Evolutionary conservation across 2,329 filamentous ascomycete species (phyloP).

Genomic region (Geosmithia morbida): DNA sequence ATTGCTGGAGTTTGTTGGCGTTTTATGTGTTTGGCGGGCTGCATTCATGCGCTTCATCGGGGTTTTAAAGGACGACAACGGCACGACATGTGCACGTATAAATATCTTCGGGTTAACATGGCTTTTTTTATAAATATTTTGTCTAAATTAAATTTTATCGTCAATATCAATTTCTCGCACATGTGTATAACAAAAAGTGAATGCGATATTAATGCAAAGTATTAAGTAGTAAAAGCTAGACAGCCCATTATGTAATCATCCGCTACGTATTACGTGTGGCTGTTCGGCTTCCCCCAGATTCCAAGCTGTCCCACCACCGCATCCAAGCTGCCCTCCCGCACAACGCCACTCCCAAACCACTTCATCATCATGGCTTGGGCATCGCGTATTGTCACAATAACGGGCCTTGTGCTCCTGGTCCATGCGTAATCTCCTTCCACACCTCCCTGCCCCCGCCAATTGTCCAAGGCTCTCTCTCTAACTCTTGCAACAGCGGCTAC

Average conservation of each 20-base stretch:
- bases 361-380: conserved; percentile 51
- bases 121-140: too few relatives aligned
- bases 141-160: too few relatives aligned
- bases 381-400: conserved; percentile 50
- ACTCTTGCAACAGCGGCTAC: conserved; percentile 55
- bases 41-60: background rate
- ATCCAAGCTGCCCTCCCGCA: background rate
- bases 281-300: background rate
- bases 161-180: too few relatives aligned
- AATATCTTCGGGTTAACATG: background rate
- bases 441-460: background rate
- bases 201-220: too few relatives aligned
- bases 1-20: background rate
- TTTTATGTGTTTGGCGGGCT: background rate
- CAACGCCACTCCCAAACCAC: background rate
- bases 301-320: background rate
- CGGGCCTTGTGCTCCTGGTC: conserved; percentile 65
- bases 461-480: background rate
- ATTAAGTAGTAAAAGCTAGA: too few relatives aligned
- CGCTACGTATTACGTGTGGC: background rate
- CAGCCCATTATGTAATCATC: background rate
- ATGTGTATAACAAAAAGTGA: too few relatives aligned
- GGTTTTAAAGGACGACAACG: background rate
- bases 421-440: conserved; percentile 56
- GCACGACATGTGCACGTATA: background rate